Evolutionary conservation across 1,284 basidiomycete genomes (phyloP).

Genomic region (Boletus albobrunnescens): DNA sequence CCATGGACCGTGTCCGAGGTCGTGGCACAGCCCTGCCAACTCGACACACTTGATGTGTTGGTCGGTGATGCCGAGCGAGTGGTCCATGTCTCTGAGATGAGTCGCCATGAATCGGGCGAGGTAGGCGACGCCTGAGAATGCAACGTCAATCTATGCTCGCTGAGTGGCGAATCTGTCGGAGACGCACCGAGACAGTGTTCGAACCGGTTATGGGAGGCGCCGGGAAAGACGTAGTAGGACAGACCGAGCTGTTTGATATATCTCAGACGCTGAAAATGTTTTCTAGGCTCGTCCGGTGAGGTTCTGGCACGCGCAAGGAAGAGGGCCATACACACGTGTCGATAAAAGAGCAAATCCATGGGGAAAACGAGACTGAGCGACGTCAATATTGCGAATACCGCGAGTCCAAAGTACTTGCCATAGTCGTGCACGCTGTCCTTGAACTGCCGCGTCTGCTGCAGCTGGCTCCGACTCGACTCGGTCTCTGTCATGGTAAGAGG

Average conservation of each 20-base stretch:
- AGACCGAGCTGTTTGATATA: conserved; percentile 75
- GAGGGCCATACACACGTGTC: conserved; percentile 36
- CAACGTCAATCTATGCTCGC: too few relatives aligned
- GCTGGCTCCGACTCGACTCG: conserved; percentile 3
- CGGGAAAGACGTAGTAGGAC: conserved; percentile 69
- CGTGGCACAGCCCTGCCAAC: conserved; percentile 54
- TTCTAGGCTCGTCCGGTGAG: conserved; percentile 37
- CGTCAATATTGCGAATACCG: background rate
- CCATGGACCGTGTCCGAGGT: conserved; percentile 58
- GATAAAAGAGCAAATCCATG: conserved; percentile 38
- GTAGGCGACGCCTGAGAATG: conserved; percentile 71
- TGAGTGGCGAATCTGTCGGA: background rate
- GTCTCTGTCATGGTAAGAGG: conserved; percentile 4
- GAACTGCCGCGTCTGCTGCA: conserved; percentile 25
- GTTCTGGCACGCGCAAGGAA: background rate
- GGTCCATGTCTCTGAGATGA: conserved; percentile 57
- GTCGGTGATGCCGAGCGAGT: conserved; percentile 58
- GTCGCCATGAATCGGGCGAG: conserved; percentile 59
- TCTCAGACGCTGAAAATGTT: conserved; percentile 70
- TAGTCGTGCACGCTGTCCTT: conserved; percentile 35
- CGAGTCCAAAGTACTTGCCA: conserved; percentile 26
- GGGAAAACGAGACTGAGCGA: conserved; percentile 35
- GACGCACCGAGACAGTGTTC: conserved; percentile 69
- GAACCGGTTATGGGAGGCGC: conserved; percentile 74
- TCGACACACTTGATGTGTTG: conserved; percentile 48